These are phyloP conservation scores for Eucalyptus tenuipes DNA, from an alignment of 345 rosid species.

Conservation along the genomic window DNA sequence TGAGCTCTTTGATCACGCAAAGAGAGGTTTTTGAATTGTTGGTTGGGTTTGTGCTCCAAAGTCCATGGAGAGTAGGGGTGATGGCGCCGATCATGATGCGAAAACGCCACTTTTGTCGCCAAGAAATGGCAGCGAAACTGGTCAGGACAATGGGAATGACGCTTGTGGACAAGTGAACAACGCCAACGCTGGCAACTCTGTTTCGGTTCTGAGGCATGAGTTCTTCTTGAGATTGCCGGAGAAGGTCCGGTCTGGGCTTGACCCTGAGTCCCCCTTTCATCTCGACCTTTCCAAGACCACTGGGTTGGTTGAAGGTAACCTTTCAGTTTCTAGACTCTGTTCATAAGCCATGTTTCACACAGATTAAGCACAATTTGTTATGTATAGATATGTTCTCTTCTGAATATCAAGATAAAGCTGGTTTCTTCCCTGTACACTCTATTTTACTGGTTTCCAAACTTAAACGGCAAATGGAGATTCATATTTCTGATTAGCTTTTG, in stretches of 20 bases:
- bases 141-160: not conserved
- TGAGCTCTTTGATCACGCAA: not conserved
- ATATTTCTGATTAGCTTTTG: not conserved
- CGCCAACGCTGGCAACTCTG: not conserved
- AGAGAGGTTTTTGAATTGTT: not conserved
- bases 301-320: slow-evolving; percentile 10
- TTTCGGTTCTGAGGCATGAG: not conserved
- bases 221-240: slow-evolving; percentile 20
- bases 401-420: not conserved
- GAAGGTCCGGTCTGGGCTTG: slow-evolving; percentile 14
- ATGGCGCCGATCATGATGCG: not conserved
- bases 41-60: not conserved
- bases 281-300: slow-evolving; percentile 10
- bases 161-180: not conserved
- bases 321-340: not conserved
- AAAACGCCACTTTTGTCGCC: not conserved
- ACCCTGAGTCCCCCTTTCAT: slow-evolving; percentile 14
- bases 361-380: not conserved
- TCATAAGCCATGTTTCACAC: not conserved
- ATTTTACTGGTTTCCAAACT: not conserved
- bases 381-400: not conserved
- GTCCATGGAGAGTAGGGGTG: not conserved
- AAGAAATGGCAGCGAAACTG: not conserved
- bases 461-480: not conserved
- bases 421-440: not conserved